Evolutionary conservation across 441 rosid species (phyloP), one percentile per base, ranked within the genome.

Genomic region (Jatropha podagrica): DNA sequence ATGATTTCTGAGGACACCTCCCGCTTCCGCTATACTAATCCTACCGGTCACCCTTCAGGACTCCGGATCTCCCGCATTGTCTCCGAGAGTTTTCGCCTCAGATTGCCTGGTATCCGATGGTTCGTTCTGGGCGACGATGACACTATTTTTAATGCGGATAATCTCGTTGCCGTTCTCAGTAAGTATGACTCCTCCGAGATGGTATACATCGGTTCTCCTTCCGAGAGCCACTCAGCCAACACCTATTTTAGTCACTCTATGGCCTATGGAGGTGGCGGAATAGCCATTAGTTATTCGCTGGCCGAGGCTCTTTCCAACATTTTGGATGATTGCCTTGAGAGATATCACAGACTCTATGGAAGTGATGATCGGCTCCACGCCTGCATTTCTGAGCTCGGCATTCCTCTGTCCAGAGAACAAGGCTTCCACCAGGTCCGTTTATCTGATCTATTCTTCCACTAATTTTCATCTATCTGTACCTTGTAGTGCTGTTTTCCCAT

Each of bases 191-290:
- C 88, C 72, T 80, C 86, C 0, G 91, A 92, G 84, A 91, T 94
- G 97, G 82, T 90, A 12, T 94, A 94, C 75, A 68, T 94, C 14
- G 97, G 97, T 23, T 81, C 81, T 44, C 88, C 97, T 0, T 92
- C 97, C 0, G 98, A 94, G 82, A 91, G 96, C 64, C 98, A 94
- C 82, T 94, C 97, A 5, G 95, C 97, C 8, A 94, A 91, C 65
- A 79, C 89, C 5, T 91, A 90, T 77, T 94, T 94, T 78, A 91
- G 97, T 79, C 95, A 92, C 70, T 82, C 83, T 6, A 94, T 94
- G 98, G 98, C 95, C 1, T 94, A 83, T 64, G 98, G 98, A n/a
- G 98, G 98, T 32, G 98, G 95, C 3, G 98, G 97, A 48, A 91
- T 94, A 37, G 98, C 97, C 67, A 91, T 94, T 4, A 92, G 95